Percentiles rank a stretch among this genome's conserved stretches.
phyloP scores from a whole-genome alignment of 2,329 filamentous ascomycete species.

The Paecilomyces variotii region DNA sequence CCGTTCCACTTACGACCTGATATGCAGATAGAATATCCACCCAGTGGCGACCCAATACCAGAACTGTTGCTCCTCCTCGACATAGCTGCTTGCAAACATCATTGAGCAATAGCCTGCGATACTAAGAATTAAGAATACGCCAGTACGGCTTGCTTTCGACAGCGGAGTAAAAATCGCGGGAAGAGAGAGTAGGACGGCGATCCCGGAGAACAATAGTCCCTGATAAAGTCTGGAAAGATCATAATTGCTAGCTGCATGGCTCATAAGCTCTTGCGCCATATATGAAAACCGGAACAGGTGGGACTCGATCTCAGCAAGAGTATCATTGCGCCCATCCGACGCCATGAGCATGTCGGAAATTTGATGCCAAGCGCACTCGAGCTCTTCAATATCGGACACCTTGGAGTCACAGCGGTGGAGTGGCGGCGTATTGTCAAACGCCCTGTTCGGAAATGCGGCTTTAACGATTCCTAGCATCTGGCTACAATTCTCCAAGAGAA shows the following conservation, averaged over 20 bases:
- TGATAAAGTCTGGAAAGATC: conserved; percentile 49
- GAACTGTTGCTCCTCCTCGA: conserved; percentile 97
- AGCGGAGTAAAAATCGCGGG: conserved; percentile 20
- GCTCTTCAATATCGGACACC: conserved; percentile 39
- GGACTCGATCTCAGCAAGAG: conserved; percentile 15
- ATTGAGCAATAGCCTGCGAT: conserved; percentile 64
- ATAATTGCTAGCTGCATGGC: conserved; percentile 88
- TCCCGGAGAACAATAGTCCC: conserved; percentile 27
- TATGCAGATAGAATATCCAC: conserved; percentile 42
- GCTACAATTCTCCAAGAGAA: conserved; percentile 68
- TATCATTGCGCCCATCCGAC: conserved; percentile 2
- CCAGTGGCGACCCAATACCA: conserved; percentile 78
- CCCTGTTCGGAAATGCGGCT: conserved; percentile 58
- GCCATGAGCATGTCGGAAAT: conserved; percentile 15
- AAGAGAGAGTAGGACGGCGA: conserved; percentile 36
- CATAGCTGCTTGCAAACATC: conserved; percentile 98
- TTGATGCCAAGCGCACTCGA: conserved; percentile 63
- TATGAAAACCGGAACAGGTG: conserved; percentile 52
- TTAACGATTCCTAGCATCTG: conserved; percentile 73
- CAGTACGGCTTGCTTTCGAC: conserved; percentile 18
- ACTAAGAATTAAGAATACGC: conserved; percentile 40
- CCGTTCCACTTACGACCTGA: conserved; percentile 19
- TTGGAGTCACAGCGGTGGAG: conserved; percentile 14
- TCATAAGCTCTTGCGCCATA: conserved; percentile 70
- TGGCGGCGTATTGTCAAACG: conserved; percentile 32